Base-by-base conservation (phyloP, 2,329 filamentous ascomycete genomes). In the Coniella vitis region DNA sequence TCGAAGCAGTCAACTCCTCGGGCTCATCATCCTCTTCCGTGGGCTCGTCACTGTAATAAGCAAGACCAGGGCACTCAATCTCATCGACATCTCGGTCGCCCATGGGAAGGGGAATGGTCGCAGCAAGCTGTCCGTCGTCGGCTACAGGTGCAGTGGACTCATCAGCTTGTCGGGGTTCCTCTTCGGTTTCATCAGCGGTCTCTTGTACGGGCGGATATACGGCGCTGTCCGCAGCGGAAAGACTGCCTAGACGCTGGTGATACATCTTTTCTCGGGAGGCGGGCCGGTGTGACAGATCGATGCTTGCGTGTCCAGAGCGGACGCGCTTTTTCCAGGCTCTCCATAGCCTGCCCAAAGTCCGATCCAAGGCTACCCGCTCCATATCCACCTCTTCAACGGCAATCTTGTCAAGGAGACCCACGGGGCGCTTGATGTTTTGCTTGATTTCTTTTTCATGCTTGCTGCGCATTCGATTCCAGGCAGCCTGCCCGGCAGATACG, bases 321-420 rank as follows among this genome's bases (percentile, higher is more conserved):
- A 87, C 76, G 54, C 86, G 81, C 70, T 95, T 95, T 69, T 93
- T 89, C 93, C 93, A 98, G 21, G 87, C 86, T 58, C 93, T 81
- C 93, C 93, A 98, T 38, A 97, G 73, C 42, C 90, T 78, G 17
- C 93, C 93, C 1, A 98, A 72, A 2, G 88, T 90, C 49, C 90
- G 79, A 62, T 95, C 94, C 52, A 97, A 74, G 7, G 91, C 91
- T 55, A 97, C 80, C 57, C 90, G 88, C 62, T 97, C 93, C 75
- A 96, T 88, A 63, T 98, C 93, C 47, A 82, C 71, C 60, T 97
- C 91, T 60, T 94, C 87, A 21, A 98, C 83, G n/a, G 90, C 73
- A 46, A 95, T 75, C 14, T 82, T 79, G 54, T 87, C 82, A 36
- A 78, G 73, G 42, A 76, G 61, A 21, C 76, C 73, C 17, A 69